phyloP scores from a whole-genome alignment of 2,329 filamentous ascomycete species.

The Exophiala calicioides region DNA sequence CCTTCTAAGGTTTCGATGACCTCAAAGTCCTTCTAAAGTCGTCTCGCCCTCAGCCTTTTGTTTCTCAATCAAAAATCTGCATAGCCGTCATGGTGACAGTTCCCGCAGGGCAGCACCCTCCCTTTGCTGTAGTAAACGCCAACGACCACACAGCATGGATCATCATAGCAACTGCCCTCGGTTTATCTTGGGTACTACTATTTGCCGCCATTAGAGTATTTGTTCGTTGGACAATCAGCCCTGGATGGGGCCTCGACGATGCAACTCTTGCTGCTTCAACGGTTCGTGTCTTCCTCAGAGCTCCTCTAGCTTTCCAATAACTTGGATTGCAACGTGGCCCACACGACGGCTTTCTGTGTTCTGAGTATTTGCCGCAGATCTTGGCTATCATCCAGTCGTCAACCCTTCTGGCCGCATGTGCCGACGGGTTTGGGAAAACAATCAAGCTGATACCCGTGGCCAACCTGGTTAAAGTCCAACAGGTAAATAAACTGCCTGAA shows the following conservation, averaged over 20 bases:
- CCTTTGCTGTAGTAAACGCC: slow-evolving; percentile 42
- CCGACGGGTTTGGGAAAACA: slow-evolving; percentile 39
- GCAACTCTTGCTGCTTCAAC: slow-evolving; percentile 37
- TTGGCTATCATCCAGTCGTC: slow-evolving; percentile 37
- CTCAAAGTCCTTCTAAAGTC: no score
- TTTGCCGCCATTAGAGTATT: slow-evolving; percentile 41
- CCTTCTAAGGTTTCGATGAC: no score
- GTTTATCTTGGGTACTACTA: slow-evolving; percentile 39
- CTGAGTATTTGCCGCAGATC: slow-evolving; percentile 24
- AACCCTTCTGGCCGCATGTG: slow-evolving; percentile 36
- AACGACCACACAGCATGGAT: slow-evolving; percentile 43
- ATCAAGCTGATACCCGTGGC: slow-evolving; percentile 30
- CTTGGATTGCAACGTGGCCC: no score
- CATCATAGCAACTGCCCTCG: slow-evolving; percentile 42
- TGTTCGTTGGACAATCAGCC: slow-evolving; percentile 38
- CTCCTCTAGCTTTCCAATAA: not conserved
- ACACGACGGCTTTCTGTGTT: no score
- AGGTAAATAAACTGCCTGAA: slow-evolving; percentile 14
- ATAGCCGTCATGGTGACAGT: slow-evolving; percentile 25
- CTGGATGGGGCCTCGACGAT: slow-evolving; percentile 40
- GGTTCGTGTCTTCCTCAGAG: slow-evolving; percentile 27
- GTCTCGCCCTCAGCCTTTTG: no score
- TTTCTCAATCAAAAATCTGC: no score
- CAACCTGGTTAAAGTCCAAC: slow-evolving; percentile 22
- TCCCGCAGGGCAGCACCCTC: slow-evolving; percentile 39